These are phyloP conservation scores for Exophiala oligosperma DNA, from an alignment of 2,329 filamentous ascomycete species.

Conservation along the genomic window DNA sequence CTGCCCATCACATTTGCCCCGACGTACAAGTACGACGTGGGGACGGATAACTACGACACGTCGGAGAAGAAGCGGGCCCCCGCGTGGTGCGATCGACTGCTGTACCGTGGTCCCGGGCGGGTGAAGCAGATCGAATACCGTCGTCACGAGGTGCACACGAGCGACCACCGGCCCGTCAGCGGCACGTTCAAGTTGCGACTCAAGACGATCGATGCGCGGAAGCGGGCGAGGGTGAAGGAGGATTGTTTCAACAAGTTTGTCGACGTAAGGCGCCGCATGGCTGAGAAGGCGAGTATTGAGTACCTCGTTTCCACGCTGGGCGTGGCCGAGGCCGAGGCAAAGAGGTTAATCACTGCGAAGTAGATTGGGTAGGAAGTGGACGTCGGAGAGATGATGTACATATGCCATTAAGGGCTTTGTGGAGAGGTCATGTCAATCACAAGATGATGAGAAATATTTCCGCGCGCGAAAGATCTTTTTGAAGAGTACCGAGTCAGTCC, in stretches of 20 bases:
- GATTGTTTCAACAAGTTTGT: constrained; percentile 74
- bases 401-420: no score
- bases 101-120: constrained; percentile 79
- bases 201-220: constrained; percentile 73
- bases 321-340: constrained; percentile 19
- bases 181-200: constrained; percentile 79
- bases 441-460: no score
- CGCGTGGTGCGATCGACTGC: constrained; percentile 91
- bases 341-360: constrained; percentile 12
- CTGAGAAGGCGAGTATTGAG: constrained; percentile 23
- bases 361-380: not conserved
- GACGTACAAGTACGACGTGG: constrained; percentile 98
- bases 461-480: no score
- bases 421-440: no score
- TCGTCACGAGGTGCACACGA: constrained; percentile 84
- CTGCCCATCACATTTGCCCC: constrained; percentile 87
- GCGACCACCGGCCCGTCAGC: constrained; percentile 90
- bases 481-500: no score
- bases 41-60: constrained; percentile 88
- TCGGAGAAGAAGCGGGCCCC: constrained; percentile 93
- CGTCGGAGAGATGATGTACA: not conserved
- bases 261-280: constrained; percentile 47
- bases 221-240: constrained; percentile 67
- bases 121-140: constrained; percentile 86
- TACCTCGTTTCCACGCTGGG: constrained; percentile 23